A percentile compares a stretch with the other conserved stretches of the same genome.
These are phyloP conservation scores for Dactylellina parvicollis DNA, from an alignment of 2,329 filamentous ascomycete genomes.

Conservation along the genomic window DNA sequence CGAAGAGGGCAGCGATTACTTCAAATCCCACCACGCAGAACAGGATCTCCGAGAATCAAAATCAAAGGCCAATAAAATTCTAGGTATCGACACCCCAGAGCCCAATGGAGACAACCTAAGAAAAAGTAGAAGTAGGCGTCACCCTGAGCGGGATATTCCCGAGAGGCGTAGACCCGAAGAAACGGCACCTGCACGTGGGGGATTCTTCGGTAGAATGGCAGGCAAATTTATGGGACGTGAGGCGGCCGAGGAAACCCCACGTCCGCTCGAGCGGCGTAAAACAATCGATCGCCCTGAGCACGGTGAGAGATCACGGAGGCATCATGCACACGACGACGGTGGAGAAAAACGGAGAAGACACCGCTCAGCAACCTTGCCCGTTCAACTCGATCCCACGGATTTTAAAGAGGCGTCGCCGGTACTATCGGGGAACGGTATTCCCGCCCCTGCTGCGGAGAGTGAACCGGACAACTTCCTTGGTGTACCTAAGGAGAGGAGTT, in stretches of 20 bases:
- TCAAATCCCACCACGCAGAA: slow-evolving; percentile 26
- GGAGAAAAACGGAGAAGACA: slow-evolving; percentile 36
- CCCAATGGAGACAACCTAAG: slow-evolving; percentile 27
- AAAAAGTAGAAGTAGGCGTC: slow-evolving; percentile 24
- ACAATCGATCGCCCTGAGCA: slow-evolving; percentile 33
- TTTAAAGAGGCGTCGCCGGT: slow-evolving; percentile 28
- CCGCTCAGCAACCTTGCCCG: slow-evolving; percentile 36
- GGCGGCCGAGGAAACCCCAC: slow-evolving; percentile 22
- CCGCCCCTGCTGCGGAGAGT: background rate
- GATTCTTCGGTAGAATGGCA: slow-evolving; percentile 32
- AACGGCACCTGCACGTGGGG: slow-evolving; percentile 26
- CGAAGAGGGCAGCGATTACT: slow-evolving; percentile 32
- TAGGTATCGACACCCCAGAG: slow-evolving; percentile 36
- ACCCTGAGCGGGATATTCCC: slow-evolving; percentile 27
- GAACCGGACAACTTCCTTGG: slow-evolving; percentile 13
- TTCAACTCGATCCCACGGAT: slow-evolving; percentile 34
- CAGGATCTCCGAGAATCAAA: slow-evolving; percentile 37
- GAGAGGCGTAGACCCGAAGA: slow-evolving; percentile 37
- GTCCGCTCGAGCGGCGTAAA: slow-evolving; percentile 37
- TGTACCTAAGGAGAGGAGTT: slow-evolving; percentile 23
- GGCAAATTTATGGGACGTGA: slow-evolving; percentile 36
- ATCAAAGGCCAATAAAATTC: slow-evolving; percentile 42
- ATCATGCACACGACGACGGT: slow-evolving; percentile 38
- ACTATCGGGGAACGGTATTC: slow-evolving; percentile 28
- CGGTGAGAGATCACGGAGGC: slow-evolving; percentile 25